A percentile compares a stretch with the other conserved stretches of the same genome.
Evolutionary conservation across 345 rosid genomes (phyloP).

Genomic region (Litchi chinensis): DNA sequence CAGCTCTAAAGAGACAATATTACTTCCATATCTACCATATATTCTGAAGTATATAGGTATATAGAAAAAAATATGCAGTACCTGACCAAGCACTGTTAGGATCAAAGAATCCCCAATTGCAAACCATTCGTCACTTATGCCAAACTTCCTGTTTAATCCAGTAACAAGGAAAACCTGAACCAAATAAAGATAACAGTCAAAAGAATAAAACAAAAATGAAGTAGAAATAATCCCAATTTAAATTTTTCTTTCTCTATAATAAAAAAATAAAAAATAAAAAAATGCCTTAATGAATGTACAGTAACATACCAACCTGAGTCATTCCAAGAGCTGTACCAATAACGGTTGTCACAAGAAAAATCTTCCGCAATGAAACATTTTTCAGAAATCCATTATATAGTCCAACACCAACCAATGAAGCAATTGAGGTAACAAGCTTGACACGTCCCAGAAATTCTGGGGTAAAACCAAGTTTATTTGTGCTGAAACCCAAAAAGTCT

Average conservation of each 20-base stretch:
- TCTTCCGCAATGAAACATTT: slow-evolving; percentile 73
- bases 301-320: slow-evolving; percentile 72
- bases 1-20: neutral
- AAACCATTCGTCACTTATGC: slow-evolving; percentile 95
- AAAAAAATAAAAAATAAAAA: neutral
- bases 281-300: neutral
- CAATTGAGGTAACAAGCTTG: slow-evolving; percentile 85
- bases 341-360: slow-evolving; percentile 73
- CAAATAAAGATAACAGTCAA: slow-evolving; percentile 4
- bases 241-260: neutral
- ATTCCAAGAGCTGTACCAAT: slow-evolving; percentile 85
- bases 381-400: slow-evolving; percentile 91
- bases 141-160: slow-evolving; percentile 75
- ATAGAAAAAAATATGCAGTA: slow-evolving; percentile 19
- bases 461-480: slow-evolving; percentile 93
- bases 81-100: slow-evolving; percentile 92
- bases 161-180: slow-evolving; percentile 84
- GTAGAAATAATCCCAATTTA: neutral
- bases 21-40: slow-evolving; percentile 3
- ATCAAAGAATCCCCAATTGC: slow-evolving; percentile 94
- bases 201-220: neutral
- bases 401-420: slow-evolving; percentile 90
- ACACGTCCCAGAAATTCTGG: slow-evolving; percentile 97
- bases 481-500: slow-evolving; percentile 48
- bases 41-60: neutral